Percentiles rank a stretch among this genome's conserved stretches.
phyloP scores from a whole-genome alignment of 164 flowering plant genomes.

The Akebia trifoliata region DNA sequence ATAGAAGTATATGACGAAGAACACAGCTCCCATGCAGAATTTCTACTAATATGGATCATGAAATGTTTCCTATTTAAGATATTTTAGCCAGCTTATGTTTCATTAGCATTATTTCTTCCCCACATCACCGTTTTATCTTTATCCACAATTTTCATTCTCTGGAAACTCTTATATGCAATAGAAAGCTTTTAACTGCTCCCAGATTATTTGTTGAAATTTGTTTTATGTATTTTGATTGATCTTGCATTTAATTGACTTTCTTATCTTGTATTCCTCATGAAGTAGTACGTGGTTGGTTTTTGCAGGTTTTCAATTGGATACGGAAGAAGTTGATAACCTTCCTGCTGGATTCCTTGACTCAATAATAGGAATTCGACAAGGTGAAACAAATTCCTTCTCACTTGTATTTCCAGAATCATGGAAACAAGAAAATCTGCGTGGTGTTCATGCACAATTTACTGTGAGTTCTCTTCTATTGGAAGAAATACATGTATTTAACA shows the following conservation, averaged over 20 bases:
- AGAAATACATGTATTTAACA: neutral
- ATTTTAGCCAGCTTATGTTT: neutral
- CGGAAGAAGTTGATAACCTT: conserved; percentile 77
- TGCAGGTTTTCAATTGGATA: conserved; percentile 83
- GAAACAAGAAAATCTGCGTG: conserved; percentile 85
- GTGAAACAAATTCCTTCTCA: conserved; percentile 83
- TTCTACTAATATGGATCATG: neutral
- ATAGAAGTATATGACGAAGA: no score
- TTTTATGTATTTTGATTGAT: neutral
- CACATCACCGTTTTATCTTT: no score
- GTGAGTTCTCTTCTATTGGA: conserved; percentile 41
- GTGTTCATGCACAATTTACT: conserved; percentile 71
- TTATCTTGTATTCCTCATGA: neutral
- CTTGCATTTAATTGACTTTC: neutral
- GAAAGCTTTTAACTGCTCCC: neutral
- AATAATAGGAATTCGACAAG: conserved; percentile 62
- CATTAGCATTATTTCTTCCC: no score
- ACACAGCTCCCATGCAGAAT: neutral
- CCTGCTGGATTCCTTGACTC: conserved; percentile 83
- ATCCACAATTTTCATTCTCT: no score
- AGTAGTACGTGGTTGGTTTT: conserved; percentile 1
- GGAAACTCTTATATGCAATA: no score
- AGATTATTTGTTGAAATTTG: neutral
- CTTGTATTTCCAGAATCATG: conserved; percentile 81
- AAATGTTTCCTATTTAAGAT: neutral